phyloP scores from a whole-genome alignment of 2,329 filamentous ascomycete genomes.

The Paecilomyces dactylethromorphus region DNA sequence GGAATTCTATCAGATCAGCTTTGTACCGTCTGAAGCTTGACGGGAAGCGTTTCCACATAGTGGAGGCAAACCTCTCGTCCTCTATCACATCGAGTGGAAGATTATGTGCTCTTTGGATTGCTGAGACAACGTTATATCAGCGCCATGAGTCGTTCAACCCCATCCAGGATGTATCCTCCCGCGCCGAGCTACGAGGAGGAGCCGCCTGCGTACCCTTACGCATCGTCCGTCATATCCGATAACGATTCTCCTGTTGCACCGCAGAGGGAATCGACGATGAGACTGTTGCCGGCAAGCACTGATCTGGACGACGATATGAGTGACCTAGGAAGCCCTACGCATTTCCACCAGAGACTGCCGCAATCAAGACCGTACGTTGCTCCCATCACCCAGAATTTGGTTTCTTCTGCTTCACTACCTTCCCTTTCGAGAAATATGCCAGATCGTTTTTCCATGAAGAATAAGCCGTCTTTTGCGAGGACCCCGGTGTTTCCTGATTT shows the following conservation, averaged over 20 bases:
- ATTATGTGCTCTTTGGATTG: neutral
- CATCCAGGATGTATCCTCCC: conserved; percentile 15
- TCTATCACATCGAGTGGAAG: neutral
- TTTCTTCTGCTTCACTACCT: conserved; percentile 3
- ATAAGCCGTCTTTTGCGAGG: neutral
- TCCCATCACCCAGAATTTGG: conserved; percentile 10
- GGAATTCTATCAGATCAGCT: neutral
- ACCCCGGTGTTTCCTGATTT: neutral
- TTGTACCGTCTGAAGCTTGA: neutral
- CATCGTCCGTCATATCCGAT: conserved; percentile 22
- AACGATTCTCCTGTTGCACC: conserved; percentile 18
- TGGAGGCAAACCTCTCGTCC: neutral
- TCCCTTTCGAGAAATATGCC: conserved; percentile 10
- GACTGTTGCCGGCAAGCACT: conserved; percentile 36
- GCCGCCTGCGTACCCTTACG: conserved; percentile 34
- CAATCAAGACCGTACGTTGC: conserved; percentile 33
- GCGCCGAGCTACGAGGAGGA: conserved; percentile 35
- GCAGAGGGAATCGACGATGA: conserved; percentile 33
- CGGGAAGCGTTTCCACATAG: neutral
- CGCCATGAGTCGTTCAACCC: conserved; percentile 8
- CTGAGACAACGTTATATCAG: neutral
- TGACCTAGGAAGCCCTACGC: conserved; percentile 17
- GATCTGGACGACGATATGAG: conserved; percentile 28
- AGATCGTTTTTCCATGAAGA: neutral
- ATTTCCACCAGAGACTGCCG: conserved; percentile 19